Base-by-base conservation (phyloP, 2,329 filamentous ascomycete genomes). In the Verticillium albo-atrum region DNA sequence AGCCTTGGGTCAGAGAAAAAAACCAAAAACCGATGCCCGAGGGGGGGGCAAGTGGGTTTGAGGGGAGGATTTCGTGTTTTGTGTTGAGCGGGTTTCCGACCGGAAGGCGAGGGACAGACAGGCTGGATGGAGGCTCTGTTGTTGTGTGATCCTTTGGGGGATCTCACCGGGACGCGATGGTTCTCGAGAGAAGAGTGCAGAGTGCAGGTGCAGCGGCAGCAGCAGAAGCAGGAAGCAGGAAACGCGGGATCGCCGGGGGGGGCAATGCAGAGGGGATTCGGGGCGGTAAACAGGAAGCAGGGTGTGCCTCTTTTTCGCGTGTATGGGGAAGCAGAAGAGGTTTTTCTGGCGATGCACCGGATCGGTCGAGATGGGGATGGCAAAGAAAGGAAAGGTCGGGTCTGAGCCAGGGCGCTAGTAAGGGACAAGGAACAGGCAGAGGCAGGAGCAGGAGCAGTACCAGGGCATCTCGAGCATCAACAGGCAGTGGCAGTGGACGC, bases 11-110 rank as follows among this genome's bases (percentile, higher is more conserved):
- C 26, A 27, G 54, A 47, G 35, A 26, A 34, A 37, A 42, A n/a
- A 28, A 56, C 42, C 42, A 47, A 47, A 47, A 47, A 47, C 42
- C 42, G n/a, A 47, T 47, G n/a, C 42, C 42, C 20, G 42, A 47
- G 42, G 42, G 42, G 42, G 42, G 42, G 42, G 37, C 42, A 47
- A 47, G 42, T 47, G 42, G 42, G 42, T 47, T 47, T 47, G 42
- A 47, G 42, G 42, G 42, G 42, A 47, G 20, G 32, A 61, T 60
- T 63, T 63, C 62, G 62, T 63, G 62, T 64, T 64, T 64, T 64
- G 62, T 64, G 62, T 64, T 63, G 62, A 61, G 62, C 62, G 58
- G 62, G 61, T 63, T 58, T 59, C 62, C 58, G 62, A 62, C 50
- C 60, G 56, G 57, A 55, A 50, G 42, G 35, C 53, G 53, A 23